Conservation (phyloP, 2,329 filamentous ascomycete species). For the Epichloe glyceriae region DNA sequence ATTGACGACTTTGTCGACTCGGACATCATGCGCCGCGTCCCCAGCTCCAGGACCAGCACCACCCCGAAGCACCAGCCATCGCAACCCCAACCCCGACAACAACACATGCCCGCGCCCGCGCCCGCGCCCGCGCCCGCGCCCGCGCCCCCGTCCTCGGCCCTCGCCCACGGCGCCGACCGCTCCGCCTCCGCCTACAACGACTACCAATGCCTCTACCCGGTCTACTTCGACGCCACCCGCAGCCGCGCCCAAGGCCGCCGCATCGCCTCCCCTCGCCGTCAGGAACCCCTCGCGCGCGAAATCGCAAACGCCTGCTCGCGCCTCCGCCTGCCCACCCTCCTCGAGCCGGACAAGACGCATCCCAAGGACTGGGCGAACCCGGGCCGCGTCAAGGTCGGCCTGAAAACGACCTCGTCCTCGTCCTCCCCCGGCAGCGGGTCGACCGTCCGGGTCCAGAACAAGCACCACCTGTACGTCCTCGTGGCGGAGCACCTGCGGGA, state of each 20-base stretch:
- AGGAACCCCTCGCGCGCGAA: constrained; percentile 71
- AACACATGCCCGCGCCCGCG: constrained; percentile 13
- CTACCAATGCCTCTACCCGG: constrained; percentile 83
- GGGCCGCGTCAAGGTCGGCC: constrained; percentile 67
- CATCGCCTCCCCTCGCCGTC: constrained; percentile 61
- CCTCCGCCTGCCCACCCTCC: constrained; percentile 58
- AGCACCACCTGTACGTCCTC: constrained; percentile 78
- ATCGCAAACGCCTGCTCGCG: constrained; percentile 74
- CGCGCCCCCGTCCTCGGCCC: constrained; percentile 15
- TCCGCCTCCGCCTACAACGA: constrained; percentile 48
- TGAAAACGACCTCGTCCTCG: constrained; percentile 35
- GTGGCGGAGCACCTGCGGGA: constrained; percentile 63
- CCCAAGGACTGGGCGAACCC: constrained; percentile 98
- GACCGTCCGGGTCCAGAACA: constrained; percentile 41
- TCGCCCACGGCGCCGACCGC: constrained; percentile 31
- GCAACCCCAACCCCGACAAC: background rate
- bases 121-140: constrained; percentile 12
- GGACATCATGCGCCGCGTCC: constrained; percentile 40
- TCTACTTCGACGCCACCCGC: constrained; percentile 80
- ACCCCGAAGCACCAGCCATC: background rate
- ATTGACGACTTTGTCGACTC: constrained; percentile 50
- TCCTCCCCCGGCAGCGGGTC: no score
- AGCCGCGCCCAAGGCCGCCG: constrained; percentile 69
- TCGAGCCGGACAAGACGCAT: constrained; percentile 86
- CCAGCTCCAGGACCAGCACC: constrained; percentile 7